Evolutionary conservation across 768 basidiomycete genomes (phyloP), one percentile per base, ranked within the genome.

Genomic region (Scleroderma bovista): DNA sequence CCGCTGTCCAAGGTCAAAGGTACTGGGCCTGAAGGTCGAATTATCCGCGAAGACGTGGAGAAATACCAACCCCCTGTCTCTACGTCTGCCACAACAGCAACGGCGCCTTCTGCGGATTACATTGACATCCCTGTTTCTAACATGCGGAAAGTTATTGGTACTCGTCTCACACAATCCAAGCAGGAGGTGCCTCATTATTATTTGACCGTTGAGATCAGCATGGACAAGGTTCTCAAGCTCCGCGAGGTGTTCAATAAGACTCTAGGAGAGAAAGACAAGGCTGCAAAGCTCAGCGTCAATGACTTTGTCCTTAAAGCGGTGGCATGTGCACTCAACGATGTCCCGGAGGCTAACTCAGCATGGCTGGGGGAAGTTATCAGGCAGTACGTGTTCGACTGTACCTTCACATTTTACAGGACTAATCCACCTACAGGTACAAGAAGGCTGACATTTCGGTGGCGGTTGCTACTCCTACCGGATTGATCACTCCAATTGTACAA

Each of bases 231-330:
- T 17, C 67, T 88, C 64, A 98, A 96, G 72, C 79, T 99, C 55
- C 79, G 96, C 44, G 84, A 95, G 70, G 86, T 97, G 55, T 98
- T 99, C 76, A 99, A 99, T 80, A 84, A 84, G 69, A 77, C 87
- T 16, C 69, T 92, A 34, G 77, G 79, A 22, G 89, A 90, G 62
- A 88, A 89, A 71, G 91, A 93, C 67, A 95, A 94, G 74, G 71
- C 77, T 39, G 83, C 88, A 29, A 99, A 98, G 75, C 80, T 99
- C 46, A 94, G 91, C 58, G 91, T 99, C 51, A 98, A 98, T 68
- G 96, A 99, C 72, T 99, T 99, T 66, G 81, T 99, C 61, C 83
- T 98, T 64, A 99, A 99, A 72, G 96, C 93, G 5, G 83, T 88
- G 29, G 83, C 88, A 9, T 87, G 92, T 60, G 94, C 96, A 2